Evolutionary conservation across 169 alveolate species (phyloP).

Genomic region (Amoebophrya sp.): DNA sequence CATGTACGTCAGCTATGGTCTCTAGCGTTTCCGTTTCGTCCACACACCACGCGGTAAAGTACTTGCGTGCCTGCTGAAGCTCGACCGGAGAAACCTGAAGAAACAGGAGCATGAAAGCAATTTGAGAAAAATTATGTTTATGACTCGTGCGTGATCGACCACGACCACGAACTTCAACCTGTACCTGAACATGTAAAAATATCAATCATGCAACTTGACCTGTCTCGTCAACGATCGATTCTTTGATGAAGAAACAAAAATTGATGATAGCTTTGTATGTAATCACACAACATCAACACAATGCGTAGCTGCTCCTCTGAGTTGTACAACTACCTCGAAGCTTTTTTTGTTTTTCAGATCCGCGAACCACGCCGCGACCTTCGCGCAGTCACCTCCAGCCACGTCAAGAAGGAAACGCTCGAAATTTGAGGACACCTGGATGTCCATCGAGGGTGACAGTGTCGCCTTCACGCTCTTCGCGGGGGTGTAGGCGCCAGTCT

Average conservation of each 20-base stretch:
- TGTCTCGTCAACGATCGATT: neutral
- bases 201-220: neutral
- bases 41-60: slow-evolving; percentile 13
- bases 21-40: slow-evolving; percentile 28
- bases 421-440: slow-evolving; percentile 42
- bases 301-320: no score
- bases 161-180: neutral
- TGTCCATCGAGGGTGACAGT: slow-evolving; percentile 47
- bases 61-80: no score
- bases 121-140: neutral
- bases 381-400: no score
- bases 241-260: no score
- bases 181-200: neutral
- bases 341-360: no score
- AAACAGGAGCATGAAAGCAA: neutral
- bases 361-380: no score
- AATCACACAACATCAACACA: no score
- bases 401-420: slow-evolving; percentile 39
- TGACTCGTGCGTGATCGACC: neutral
- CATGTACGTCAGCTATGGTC: neutral
- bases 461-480: slow-evolving; percentile 37
- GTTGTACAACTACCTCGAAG: no score
- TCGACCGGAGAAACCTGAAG: no score
- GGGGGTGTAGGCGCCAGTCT: slow-evolving; percentile 29
- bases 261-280: no score